Evolutionary conservation across 192 early-diverging fungal species (phyloP).

Genomic region (Anaeromyces robustus): DNA sequence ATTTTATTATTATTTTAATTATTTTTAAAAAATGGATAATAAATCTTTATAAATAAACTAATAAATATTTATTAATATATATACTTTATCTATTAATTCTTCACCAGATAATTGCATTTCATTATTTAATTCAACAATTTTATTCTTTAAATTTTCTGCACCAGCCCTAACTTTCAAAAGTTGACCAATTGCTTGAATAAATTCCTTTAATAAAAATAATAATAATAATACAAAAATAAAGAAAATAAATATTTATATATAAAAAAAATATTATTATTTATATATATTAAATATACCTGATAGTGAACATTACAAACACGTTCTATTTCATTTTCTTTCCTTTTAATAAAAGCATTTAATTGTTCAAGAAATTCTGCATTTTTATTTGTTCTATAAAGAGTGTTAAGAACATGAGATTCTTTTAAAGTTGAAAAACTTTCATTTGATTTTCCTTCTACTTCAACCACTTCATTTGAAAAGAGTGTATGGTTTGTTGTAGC

Average conservation of each 20-base stretch:
- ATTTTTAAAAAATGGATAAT: background rate
- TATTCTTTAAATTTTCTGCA: slow-evolving; percentile 65
- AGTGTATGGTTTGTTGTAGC: background rate
- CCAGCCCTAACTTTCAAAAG: slow-evolving; percentile 85
- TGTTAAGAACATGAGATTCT: background rate
- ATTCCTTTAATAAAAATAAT: slow-evolving; percentile 37
- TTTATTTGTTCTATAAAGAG: slow-evolving; percentile 30
- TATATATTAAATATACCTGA: slow-evolving; percentile 38
- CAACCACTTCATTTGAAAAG: background rate
- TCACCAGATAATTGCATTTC: slow-evolving; percentile 70
- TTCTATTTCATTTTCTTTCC: slow-evolving; percentile 93
- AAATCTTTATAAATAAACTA: background rate
- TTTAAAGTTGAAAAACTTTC: background rate
- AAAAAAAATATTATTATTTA: background rate
- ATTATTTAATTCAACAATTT: slow-evolving; percentile 69
- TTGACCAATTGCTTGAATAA: slow-evolving; percentile 86
- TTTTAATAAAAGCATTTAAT: slow-evolving; percentile 59
- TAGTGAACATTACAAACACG: slow-evolving; percentile 92
- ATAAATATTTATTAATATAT: background rate
- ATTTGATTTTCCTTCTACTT: background rate
- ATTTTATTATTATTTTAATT: too few species aligned
- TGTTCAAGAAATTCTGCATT: slow-evolving; percentile 79
- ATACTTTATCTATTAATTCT: slow-evolving; percentile 62
- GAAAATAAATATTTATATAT: background rate
- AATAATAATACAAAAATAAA: background rate